A percentile compares a stretch with the other conserved stretches of the same genome.
Conservation (phyloP, 306 rosid genomes). For the Inga oerstediana region DNA sequence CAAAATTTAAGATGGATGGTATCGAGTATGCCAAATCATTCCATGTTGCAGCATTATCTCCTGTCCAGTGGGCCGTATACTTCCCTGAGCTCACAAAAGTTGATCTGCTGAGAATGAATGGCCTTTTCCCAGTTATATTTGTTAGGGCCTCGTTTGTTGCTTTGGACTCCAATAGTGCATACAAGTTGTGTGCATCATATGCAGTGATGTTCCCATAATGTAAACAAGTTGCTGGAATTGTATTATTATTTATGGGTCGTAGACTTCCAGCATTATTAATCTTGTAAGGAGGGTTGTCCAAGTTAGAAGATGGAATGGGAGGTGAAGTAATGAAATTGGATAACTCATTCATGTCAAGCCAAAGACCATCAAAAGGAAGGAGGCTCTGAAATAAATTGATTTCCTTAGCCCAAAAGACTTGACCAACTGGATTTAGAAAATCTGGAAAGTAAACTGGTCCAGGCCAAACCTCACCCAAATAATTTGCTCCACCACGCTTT, state of each 20-base stretch:
- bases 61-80: conserved; percentile 94
- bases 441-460: conserved; percentile 77
- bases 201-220: conserved; percentile 70
- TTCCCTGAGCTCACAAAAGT: conserved; percentile 87
- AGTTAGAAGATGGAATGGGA: conserved; percentile 50
- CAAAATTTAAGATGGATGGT: conserved; percentile 70
- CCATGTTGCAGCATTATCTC: conserved; percentile 88
- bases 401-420: conserved; percentile 65
- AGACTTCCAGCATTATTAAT: conserved; percentile 53
- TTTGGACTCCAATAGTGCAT: conserved; percentile 69
- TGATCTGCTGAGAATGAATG: conserved; percentile 80
- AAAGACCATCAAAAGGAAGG: conserved; percentile 78
- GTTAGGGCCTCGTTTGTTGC: conserved; percentile 64
- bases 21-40: conserved; percentile 76
- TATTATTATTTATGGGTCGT: conserved; percentile 49
- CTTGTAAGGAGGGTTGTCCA: conserved; percentile 84
- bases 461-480: conserved; percentile 85
- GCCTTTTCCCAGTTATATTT: conserved; percentile 71
- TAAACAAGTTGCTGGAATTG: conserved; percentile 65
- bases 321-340: conserved; percentile 68
- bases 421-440: conserved; percentile 63
- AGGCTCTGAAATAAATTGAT: conserved; percentile 58
- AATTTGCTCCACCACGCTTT: conserved; percentile 65
- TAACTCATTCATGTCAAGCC: conserved; percentile 91
- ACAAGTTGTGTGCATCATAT: conserved; percentile 76